These are phyloP conservation scores for Sisymbrium irio DNA, from an alignment of 345 rosid genomes.

Conservation along the genomic window DNA sequence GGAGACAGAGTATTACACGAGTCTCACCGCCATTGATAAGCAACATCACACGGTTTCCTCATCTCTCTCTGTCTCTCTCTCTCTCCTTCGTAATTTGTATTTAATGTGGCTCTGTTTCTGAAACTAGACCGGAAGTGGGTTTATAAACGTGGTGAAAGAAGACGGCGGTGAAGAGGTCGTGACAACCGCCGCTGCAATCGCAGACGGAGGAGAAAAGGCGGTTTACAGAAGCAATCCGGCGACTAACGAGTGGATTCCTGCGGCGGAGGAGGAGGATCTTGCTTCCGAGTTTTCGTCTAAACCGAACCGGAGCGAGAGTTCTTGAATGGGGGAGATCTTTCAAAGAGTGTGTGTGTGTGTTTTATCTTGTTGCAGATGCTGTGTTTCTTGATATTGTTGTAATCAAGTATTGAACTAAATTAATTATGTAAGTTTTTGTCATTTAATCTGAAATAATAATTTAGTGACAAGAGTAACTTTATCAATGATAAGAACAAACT, in stretches of 20 bases:
- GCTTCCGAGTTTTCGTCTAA: slow-evolving; percentile 39
- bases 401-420: not conserved
- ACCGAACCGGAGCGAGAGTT: slow-evolving; percentile 62
- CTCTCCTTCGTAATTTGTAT: not conserved
- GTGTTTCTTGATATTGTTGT: slow-evolving; percentile 17
- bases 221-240: slow-evolving; percentile 60
- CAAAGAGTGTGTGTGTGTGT: not conserved
- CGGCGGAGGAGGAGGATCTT: slow-evolving; percentile 34
- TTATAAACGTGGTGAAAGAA: slow-evolving; percentile 44
- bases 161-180: slow-evolving; percentile 35
- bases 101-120: slow-evolving; percentile 4
- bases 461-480: slow-evolving; percentile 4
- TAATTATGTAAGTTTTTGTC: not conserved
- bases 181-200: not conserved
- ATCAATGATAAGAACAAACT: slow-evolving; percentile 14
- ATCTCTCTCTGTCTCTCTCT: not conserved
- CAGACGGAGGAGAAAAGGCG: slow-evolving; percentile 28
- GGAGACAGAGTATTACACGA: slow-evolving; percentile 61
- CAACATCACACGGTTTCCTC: slow-evolving; percentile 61
- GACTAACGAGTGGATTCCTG: slow-evolving; percentile 72
- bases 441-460: not conserved
- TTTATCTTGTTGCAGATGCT: slow-evolving; percentile 9
- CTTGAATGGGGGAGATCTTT: slow-evolving; percentile 19
- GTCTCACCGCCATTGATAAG: slow-evolving; percentile 58
- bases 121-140: slow-evolving; percentile 67